Base-by-base conservation (phyloP, 305 asterid species). In the Fraxinus nigra region DNA sequence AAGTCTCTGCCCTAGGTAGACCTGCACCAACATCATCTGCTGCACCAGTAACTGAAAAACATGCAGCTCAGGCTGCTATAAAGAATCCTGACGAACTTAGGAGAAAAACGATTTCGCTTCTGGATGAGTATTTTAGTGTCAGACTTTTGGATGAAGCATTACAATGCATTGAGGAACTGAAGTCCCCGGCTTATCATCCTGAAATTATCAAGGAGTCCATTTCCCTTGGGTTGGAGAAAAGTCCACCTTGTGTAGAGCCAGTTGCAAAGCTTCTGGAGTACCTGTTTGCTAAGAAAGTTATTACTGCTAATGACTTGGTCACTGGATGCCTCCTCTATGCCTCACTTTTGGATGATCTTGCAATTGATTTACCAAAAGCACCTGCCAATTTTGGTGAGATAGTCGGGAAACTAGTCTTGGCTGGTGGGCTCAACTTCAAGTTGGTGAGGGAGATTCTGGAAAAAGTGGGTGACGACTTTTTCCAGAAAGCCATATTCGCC, bases 341-440 rank as follows among this genome's bases (percentile, higher is more conserved):
- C 0, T 86, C 85, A 0, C 11, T 84, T 51, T 82, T 93, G 82
- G 97, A 92, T 81, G 98, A 95, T 77, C 89, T 95, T 0, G 97
- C 93, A 22, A 92, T 95, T 38, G 98, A 95, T 84, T 82, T 95
- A 46, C 98, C 98, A 1, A 95, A 88, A 83, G 95, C 98, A 1
- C 98, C 98, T 1, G 81, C 86, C 18, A 85, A 86, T 78, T 95
- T 93, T 13, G 98, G 98, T 24, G 97, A 89, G 88, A 89, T 95
- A 32, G 54, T 95, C 4, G 97, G 94, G n/a, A 84, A 38, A 26
- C 84, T 93, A 0, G 86, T 95, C 51, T 65, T 95, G 89, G 86
- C 86, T 1, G 89, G 91, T 75, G 86, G 63, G 5, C 46, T 95
- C 86, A 89, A 93, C 88, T 91, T 95, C 84, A 91, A 90, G 84